Conservation (phyloP, 2,329 filamentous ascomycete species). For the Ophiostoma himal-ulmi region DNA sequence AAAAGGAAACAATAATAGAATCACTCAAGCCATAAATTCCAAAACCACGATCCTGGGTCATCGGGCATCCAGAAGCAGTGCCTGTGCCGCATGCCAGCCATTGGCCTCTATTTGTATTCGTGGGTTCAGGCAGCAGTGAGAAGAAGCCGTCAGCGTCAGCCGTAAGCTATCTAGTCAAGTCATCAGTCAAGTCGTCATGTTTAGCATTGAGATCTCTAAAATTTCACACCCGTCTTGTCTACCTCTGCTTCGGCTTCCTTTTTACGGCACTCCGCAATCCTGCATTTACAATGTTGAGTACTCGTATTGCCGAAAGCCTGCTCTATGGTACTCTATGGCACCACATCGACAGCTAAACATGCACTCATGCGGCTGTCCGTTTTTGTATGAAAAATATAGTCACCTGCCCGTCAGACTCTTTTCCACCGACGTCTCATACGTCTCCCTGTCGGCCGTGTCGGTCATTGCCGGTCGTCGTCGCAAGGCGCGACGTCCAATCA, state of each 20-base stretch:
- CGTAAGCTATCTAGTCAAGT: too few species aligned
- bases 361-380: slow-evolving; percentile 3
- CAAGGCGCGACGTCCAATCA: neutral
- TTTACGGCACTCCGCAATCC: neutral
- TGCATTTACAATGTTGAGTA: neutral
- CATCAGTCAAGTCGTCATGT: neutral
- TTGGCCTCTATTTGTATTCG: neutral
- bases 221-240: neutral
- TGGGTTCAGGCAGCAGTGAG: neutral
- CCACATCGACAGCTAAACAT: neutral
- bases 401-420: slow-evolving; percentile 1
- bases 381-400: slow-evolving; percentile 1
- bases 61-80: neutral
- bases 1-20: neutral
- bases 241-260: neutral
- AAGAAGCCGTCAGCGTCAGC: neutral
- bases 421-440: neutral
- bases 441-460: neutral
- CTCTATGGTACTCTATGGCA: neutral
- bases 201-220: neutral
- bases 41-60: neutral
- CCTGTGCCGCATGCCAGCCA: neutral
- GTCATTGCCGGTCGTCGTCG: neutral
- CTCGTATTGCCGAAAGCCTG: neutral
- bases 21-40: neutral